Evolutionary conservation across 805 yeast species (phyloP), one percentile per base, ranked within the genome.

Genomic region (Ogataea salicorniae): DNA sequence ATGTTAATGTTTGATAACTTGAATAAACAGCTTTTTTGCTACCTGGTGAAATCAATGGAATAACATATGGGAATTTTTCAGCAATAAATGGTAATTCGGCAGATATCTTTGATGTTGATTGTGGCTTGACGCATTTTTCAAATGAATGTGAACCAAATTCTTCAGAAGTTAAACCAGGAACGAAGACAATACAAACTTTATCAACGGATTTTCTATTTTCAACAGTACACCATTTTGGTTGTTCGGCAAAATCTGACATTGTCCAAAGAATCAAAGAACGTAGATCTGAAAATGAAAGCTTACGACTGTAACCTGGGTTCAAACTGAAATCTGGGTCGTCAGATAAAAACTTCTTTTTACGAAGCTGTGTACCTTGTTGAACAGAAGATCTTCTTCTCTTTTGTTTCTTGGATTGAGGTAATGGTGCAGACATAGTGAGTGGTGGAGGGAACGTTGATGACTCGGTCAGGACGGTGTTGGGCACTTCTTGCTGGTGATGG

Each of bases 41-140:
- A 0, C 95, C 96, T 0, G 96, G 95, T 6, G 82, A 72, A 26
- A 64, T 59, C 2, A 84, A 65, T 0, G 84, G 84, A 42, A 81
- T 62, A 13, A 72, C 58, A 31, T 67, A 54, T 0, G 63, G 58
- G 55, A 82, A 84, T 2, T 63, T 60, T 0, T 64, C 51, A 4
- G 63, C 46, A 43, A 81, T 63, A 43, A 71, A 69, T 2, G 63
- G 45, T 42, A 73, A 62, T 5, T 60, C 57, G 7, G 39, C 34
- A 29, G 48, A 45, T 6, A 53, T 34, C 9, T 46, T 41, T 14
- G 34, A 39, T 11, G 55, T 46, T 15, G 47, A 22, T 23, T 40
- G 39, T 11, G 62, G 60, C 5, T 44, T 41, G 5, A 33, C 44
- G 13, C n/a, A 34, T 23, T 50, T 46, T 37, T 50, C 16, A 20